Base-by-base conservation (phyloP, 1,284 basidiomycete species). In the Trichosporon ovoides region DNA sequence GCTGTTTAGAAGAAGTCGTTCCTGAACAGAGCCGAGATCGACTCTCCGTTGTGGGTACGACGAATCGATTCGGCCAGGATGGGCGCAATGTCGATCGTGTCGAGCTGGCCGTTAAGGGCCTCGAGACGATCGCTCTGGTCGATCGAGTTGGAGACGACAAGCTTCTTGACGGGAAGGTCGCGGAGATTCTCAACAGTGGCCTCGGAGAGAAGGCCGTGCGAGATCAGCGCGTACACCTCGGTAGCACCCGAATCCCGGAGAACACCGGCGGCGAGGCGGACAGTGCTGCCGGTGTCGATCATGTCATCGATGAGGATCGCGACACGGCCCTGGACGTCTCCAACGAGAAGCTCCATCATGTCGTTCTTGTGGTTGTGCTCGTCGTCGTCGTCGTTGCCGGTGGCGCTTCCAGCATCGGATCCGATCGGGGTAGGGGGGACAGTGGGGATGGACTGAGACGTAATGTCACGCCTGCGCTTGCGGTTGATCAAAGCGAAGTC, bases 401-500 rank as follows among this genome's bases (percentile, higher is more conserved):
- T 50, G 51, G 52, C 48, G 24, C 66, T 68, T 22, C 72, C 74
- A 12, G 59, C 62, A 50, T 74, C 72, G 3, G 72, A 73, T 7
- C 72, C 73, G 5, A 67, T 63, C 4, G 76, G 76, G 3, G 76
- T 77, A 16, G 74, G 72, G 1, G 76, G 75, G 6, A 77, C 73
- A 11, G 74, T 74, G 14, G 73, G 72, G 34, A 70, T 68, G 59
- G 57, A 56, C 55, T 70, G 57, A 28, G 57, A 43, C 35, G 64
- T 53, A 7, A 76, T 79, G 67, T 87, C 85, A 35, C 89, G 84
- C 63, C 77, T 75, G 55, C 81, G 79, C 79, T 95, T 92, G 63
- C 91, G 85, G 79, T 98, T 95, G 78, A 98, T 98, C 58, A 98
- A 81, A 0, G 95, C 95, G 73, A 98, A 98, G 72, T 98, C 95